Conservation (phyloP, 1,139 yeast species). For the Sugiyamaella neomexicana region DNA sequence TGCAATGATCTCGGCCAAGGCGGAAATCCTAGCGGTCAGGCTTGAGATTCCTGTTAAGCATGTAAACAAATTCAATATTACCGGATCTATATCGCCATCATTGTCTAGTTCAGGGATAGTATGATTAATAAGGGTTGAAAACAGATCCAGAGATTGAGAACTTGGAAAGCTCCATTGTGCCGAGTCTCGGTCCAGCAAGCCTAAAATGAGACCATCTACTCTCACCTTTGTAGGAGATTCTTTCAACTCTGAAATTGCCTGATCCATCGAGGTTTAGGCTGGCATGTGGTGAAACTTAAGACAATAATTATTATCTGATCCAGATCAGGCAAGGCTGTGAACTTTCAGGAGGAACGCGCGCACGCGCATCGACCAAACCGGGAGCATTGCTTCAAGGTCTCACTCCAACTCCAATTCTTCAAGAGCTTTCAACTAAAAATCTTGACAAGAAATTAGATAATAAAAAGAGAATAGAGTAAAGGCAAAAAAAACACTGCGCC, state of each 20-base stretch:
- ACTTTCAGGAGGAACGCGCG: not conserved
- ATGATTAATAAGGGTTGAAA: conserved; percentile 24
- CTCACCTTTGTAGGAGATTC: conserved; percentile 1
- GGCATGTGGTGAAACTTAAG: no score
- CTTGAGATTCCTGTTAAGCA: conserved; percentile 26
- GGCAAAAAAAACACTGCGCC: conserved; percentile 8
- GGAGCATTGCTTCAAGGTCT: not conserved
- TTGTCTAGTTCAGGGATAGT: conserved; percentile 24
- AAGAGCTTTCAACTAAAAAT: no score
- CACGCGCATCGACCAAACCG: not conserved
- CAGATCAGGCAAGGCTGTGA: not conserved
- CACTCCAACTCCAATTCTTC: no score
- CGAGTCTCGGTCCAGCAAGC: not conserved
- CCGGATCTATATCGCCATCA: conserved; percentile 7
- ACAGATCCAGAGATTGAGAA: conserved; percentile 21
- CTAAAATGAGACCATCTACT: conserved; percentile 3
- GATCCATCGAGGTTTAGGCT: conserved; percentile 6
- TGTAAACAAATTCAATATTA: conserved; percentile 19
- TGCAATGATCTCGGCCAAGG: conserved; percentile 15
- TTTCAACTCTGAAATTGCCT: conserved; percentile 9
- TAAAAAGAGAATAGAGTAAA: not conserved
- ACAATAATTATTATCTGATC: not conserved
- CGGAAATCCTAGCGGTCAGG: conserved; percentile 19
- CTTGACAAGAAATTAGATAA: not conserved
- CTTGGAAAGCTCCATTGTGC: not conserved